These are phyloP conservation scores for Fusarium torreyae DNA, from an alignment of 2,329 filamentous ascomycete species.

Conservation along the genomic window DNA sequence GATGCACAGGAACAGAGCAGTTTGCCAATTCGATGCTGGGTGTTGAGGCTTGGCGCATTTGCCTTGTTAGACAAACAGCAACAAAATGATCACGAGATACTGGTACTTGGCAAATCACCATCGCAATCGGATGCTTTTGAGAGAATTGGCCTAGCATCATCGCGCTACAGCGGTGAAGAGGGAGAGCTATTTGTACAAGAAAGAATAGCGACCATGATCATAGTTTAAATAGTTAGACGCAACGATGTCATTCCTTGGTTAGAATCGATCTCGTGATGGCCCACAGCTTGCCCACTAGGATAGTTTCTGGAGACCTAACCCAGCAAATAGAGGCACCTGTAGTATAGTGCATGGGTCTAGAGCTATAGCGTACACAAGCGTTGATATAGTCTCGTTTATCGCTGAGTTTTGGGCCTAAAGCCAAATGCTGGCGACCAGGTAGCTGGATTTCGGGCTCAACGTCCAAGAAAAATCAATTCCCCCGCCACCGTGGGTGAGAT, in stretches of 20 bases:
- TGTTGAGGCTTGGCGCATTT: constrained; percentile 35
- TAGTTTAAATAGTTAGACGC: constrained; percentile 16
- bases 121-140: constrained; percentile 22
- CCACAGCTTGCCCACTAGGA: too few species aligned
- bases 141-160: constrained; percentile 32
- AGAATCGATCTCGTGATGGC: too few species aligned
- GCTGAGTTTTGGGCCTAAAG: not conserved
- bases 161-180: not conserved
- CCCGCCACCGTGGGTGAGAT: constrained; percentile 9
- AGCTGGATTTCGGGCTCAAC: not conserved
- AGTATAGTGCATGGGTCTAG: too few species aligned
- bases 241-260: not conserved
- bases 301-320: too few species aligned
- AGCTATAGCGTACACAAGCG: too few species aligned
- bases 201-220: constrained; percentile 8
- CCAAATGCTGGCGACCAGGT: not conserved
- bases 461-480: not conserved
- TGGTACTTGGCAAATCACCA: constrained; percentile 33
- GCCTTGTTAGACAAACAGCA: not conserved
- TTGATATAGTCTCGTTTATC: not conserved
- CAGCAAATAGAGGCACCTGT: not conserved
- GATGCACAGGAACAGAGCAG: not conserved
- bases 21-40: constrained; percentile 31
- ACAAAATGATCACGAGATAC: constrained; percentile 20
- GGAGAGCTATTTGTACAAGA: constrained; percentile 10